A percentile compares a stretch with the other conserved stretches of the same genome.
Evolutionary conservation across 306 rosid species (phyloP).

Genomic region (Rosa lucieae): DNA sequence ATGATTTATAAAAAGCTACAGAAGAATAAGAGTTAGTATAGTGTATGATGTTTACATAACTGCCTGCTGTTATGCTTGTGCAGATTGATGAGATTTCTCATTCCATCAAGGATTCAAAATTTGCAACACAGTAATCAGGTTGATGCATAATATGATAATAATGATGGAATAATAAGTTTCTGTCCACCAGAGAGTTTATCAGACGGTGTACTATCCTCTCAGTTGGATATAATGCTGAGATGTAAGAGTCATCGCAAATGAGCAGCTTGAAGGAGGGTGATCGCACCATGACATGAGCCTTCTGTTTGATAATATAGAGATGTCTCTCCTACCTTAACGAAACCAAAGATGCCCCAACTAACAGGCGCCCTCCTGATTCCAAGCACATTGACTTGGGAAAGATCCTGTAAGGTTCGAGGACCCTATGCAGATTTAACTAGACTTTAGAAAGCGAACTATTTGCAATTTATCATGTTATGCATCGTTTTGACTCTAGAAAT

Average conservation of each 20-base stretch:
- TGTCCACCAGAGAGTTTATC: background rate
- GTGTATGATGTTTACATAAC: background rate
- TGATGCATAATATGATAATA: background rate
- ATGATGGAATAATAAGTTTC: background rate
- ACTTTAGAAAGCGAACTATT: background rate
- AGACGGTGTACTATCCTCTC: background rate
- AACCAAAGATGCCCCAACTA: background rate
- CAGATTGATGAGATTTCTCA: constrained; percentile 17
- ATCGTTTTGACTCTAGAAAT: background rate
- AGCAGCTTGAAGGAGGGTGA: constrained; percentile 7
- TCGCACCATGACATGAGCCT: background rate
- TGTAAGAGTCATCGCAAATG: background rate
- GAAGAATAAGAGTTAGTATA: background rate
- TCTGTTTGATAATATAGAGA: background rate
- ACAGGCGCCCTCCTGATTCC: background rate
- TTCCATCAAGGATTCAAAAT: background rate
- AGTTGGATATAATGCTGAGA: background rate
- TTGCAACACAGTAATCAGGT: background rate
- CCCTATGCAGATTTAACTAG: background rate
- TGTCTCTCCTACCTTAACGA: background rate
- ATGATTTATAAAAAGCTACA: background rate
- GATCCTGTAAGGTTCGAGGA: constrained; percentile 17
- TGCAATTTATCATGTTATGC: background rate
- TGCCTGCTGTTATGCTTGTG: constrained; percentile 4
- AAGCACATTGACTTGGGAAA: constrained; percentile 9